Evolutionary conservation across 768 basidiomycete genomes (phyloP), one percentile per base, ranked within the genome.

Genomic region (Paxillus involutus): DNA sequence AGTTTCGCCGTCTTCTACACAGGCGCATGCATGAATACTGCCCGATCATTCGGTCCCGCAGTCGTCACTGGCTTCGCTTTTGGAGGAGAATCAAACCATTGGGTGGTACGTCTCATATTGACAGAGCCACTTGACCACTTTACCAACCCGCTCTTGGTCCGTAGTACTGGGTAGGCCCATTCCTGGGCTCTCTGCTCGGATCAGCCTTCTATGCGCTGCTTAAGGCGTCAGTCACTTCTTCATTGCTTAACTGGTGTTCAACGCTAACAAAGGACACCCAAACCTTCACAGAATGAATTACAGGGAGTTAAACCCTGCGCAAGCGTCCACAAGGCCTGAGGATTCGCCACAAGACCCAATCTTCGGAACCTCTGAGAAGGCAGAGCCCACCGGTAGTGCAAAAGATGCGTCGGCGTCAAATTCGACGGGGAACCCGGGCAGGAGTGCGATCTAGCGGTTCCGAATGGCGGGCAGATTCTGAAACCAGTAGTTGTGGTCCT

Each of bases 121-220:
- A 3, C 37, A 40, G 17, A 19, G 47, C 4, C 19, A 11, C 10
- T 26, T 24, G 14, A 30, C 29, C 54, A n/a, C 36, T 11, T 29
- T 21, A 46, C 55, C 55, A 21, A 57, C 19, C 43, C n/a, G n/a
- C n/a, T 19, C 53, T 59, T 37, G 30, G 19, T 59, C 14, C 24
- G 13, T 52, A 87, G 83, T 86, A 86, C 62, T 87, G 86, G 86
- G 69, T 88, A 9, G 88, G 89, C 37, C 87, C 87, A 0, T 79
- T 79, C 50, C 73, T 89, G 19, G 88, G 89, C 30, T 77, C 84
- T 6, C 64, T 90, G 10, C 73, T 90, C 9, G 85, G 72, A 32
- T 74, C 80, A 14, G 75, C 62, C 6, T 77, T 89, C 60, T 91
- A 88, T 63, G 64, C 75, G 33, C 56, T 77, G 17, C 75, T 88